Conservation (phyloP, 2,329 filamentous ascomycete species). For the Penicillium sp. region DNA sequence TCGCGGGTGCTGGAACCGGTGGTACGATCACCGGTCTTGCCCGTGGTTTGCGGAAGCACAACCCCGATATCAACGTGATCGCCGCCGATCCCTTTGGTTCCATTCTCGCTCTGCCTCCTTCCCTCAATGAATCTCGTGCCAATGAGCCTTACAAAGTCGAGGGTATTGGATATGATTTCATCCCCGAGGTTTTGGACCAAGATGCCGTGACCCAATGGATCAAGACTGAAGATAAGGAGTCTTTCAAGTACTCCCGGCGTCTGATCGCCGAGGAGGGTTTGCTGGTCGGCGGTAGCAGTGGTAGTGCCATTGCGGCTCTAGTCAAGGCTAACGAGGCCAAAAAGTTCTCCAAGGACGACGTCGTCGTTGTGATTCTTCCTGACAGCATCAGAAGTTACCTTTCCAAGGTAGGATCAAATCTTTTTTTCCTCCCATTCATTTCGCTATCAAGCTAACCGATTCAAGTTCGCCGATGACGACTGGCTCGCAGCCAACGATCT, state of each 20-base stretch:
- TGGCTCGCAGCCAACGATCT: slow-evolving; percentile 98
- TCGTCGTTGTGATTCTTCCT: slow-evolving; percentile 86
- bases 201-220: slow-evolving; percentile 88
- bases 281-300: slow-evolving; percentile 88
- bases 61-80: slow-evolving; percentile 78
- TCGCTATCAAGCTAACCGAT: slow-evolving; percentile 12
- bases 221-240: slow-evolving; percentile 92
- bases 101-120: slow-evolving; percentile 78
- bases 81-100: slow-evolving; percentile 91
- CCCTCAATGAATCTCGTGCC: slow-evolving; percentile 73
- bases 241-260: slow-evolving; percentile 84
- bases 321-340: slow-evolving; percentile 74
- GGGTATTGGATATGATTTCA: slow-evolving; percentile 97
- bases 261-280: slow-evolving; percentile 93
- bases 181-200: slow-evolving; percentile 87
- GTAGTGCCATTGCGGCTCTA: slow-evolving; percentile 83
- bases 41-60: slow-evolving; percentile 83
- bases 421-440: not conserved
- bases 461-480: slow-evolving; percentile 88
- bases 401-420: slow-evolving; percentile 63
- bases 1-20: slow-evolving; percentile 78
- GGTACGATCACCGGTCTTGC: slow-evolving; percentile 92
- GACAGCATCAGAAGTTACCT: slow-evolving; percentile 98
- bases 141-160: slow-evolving; percentile 96
- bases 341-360: slow-evolving; percentile 75